Evolutionary conservation across 2,329 filamentous ascomycete species (phyloP).

Genomic region (Chrysosporium keratinophilum): DNA sequence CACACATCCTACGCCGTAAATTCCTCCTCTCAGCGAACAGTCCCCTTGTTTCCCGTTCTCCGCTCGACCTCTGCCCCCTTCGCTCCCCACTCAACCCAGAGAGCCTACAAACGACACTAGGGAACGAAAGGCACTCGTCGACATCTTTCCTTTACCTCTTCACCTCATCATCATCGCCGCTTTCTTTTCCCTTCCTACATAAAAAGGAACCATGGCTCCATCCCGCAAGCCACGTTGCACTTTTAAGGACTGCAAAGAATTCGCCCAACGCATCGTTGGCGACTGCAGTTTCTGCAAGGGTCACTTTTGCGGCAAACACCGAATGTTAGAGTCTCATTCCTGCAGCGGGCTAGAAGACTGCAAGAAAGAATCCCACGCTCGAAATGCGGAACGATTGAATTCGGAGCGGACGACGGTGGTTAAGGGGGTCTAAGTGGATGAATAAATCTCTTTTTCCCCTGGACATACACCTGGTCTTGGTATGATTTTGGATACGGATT

Average conservation of each 20-base stretch:
- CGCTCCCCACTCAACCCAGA: neutral
- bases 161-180: neutral
- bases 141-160: neutral
- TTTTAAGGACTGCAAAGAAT: constrained; percentile 79
- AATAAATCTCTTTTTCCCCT: neutral
- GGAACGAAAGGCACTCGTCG: neutral
- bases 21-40: too few species aligned
- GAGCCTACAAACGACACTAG: neutral
- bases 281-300: constrained; percentile 93
- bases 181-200: neutral
- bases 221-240: constrained; percentile 61
- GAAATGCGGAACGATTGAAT: constrained; percentile 86
- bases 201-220: constrained; percentile 21
- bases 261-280: constrained; percentile 84
- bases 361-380: constrained; percentile 92
- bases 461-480: neutral
- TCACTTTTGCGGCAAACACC: constrained; percentile 90
- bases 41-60: neutral
- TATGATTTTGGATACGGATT: neutral
- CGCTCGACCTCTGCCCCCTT: neutral
- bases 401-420: constrained; percentile 88
- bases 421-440: constrained; percentile 59
- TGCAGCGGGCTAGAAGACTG: constrained; percentile 90
- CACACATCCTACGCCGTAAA: neutral
- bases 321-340: constrained; percentile 86